Evolutionary conservation across 78 protist genomes (phyloP), one percentile per base, ranked within the genome.

Genomic region (Dictyostelium intermedium): DNA sequence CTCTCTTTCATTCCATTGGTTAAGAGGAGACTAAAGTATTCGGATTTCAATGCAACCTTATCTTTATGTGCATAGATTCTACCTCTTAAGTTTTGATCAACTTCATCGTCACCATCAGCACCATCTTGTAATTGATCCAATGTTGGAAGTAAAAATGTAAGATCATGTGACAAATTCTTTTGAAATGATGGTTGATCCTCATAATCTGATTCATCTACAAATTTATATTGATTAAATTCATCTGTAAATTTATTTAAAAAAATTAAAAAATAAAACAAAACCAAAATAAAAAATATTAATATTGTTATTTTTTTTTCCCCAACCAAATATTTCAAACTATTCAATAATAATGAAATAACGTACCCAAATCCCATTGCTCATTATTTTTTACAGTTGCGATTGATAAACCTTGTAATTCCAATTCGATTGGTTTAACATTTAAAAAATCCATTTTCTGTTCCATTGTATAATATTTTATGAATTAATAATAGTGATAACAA

Each of bases 1-100:
- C 81, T 25, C 72, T 89, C 94, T 80, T 81, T 78, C 94, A 89
- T 89, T 11, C 94, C 94, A 47, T 89, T 89, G 82, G 86, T 89
- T 8, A 89, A 34, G 20, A 89, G 27, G 13, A 80, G 39, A 63
- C 72, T 81, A 81, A 89, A 89, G 60, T 80, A 89, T 13, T 89
- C 87, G 13, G 94, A 89, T 43, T 45, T 43, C 3, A 6, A 10
- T 50, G 83, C 43, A 43, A 89, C 50, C 14, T 34, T 89, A 23
- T 20, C 16, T 89, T 80, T 78, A n/a, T 89, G 94, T 70, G 94
- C 94, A 50, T 80, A 89, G 1, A 89, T 80, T 39, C 56, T 69
- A 23, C 47, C 30, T 20, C 77, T 14, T n/a, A 23, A 69, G 20
- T 56, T n/a, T 56, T 18, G 25, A 45, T 45, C 53, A 8, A 7